These are phyloP conservation scores for Tricholoma matsutake DNA, from an alignment of 768 basidiomycete genomes.

Conservation along the genomic window DNA sequence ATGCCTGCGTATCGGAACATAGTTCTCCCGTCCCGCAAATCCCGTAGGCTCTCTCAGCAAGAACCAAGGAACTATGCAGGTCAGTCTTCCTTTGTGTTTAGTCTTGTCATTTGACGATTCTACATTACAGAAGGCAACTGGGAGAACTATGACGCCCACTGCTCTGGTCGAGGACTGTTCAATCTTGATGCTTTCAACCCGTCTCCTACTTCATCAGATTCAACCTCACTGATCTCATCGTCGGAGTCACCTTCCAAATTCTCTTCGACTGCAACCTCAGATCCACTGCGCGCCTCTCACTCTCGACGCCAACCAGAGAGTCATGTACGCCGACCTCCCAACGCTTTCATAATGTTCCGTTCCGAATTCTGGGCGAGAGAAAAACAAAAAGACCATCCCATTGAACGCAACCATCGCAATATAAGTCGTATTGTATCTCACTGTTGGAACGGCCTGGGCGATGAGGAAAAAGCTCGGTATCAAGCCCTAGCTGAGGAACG, in stretches of 20 bases:
- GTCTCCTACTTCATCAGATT: constrained; percentile 1
- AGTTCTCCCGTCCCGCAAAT: constrained; percentile 30
- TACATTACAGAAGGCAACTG: constrained; percentile 5
- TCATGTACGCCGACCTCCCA: constrained; percentile 68
- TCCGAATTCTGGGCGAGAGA: constrained; percentile 57
- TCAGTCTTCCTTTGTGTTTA: constrained; percentile 10
- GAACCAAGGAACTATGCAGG: constrained; percentile 32
- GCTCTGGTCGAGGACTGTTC: not conserved
- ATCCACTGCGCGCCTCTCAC: constrained; percentile 14
- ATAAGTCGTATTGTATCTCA: constrained; percentile 63
- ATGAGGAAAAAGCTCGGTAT: constrained; percentile 40
- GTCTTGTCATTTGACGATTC: not conserved
- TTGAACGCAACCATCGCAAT: constrained; percentile 63
- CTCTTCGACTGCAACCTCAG: not conserved
- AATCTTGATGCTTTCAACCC: not conserved
- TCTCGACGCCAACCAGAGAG: constrained; percentile 27
- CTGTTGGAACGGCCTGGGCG: constrained; percentile 54
- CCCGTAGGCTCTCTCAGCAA: constrained; percentile 42
- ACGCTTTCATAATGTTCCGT: constrained; percentile 75
- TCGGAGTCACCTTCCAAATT: not conserved
- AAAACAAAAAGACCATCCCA: constrained; percentile 41
- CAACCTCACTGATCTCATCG: not conserved
- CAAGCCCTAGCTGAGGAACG: constrained; percentile 37
- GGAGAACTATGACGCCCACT: constrained; percentile 6
- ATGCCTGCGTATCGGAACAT: constrained; percentile 16